Conservation (phyloP, 768 basidiomycete genomes). For the Boletus coccyginus region DNA sequence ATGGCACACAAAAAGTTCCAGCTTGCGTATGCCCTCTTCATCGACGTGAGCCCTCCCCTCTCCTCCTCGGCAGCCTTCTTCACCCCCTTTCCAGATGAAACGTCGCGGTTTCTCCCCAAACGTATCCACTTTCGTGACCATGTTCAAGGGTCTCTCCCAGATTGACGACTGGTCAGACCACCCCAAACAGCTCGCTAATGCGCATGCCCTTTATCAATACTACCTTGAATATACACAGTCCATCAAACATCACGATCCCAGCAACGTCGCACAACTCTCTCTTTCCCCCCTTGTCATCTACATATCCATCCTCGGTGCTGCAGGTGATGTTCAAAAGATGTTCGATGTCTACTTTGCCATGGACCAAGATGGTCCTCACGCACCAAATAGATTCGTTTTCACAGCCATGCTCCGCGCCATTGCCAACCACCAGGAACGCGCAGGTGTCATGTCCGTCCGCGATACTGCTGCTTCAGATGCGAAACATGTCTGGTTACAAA, state of each 20-base stretch:
- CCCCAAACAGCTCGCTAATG: constrained; percentile 60
- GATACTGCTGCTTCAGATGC: constrained; percentile 59
- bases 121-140: constrained; percentile 62
- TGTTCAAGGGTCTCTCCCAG: constrained; percentile 61
- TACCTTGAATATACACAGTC: constrained; percentile 51
- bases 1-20: constrained; percentile 56
- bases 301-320: constrained; percentile 62
- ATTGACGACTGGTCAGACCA: constrained; percentile 60
- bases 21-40: constrained; percentile 61
- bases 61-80: constrained; percentile 12
- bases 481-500: constrained; percentile 67
- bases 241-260: constrained; percentile 46
- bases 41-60: constrained; percentile 50
- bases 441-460: constrained; percentile 23
- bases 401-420: constrained; percentile 61
- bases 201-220: constrained; percentile 56
- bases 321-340: constrained; percentile 58
- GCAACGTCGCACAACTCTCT: constrained; percentile 46
- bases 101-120: constrained; percentile 74
- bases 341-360: constrained; percentile 75
- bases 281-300: constrained; percentile 54
- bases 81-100: constrained; percentile 62
- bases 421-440: constrained; percentile 24
- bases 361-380: constrained; percentile 59
- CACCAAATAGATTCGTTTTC: constrained; percentile 59